These are phyloP conservation scores for Pestalotiopsis sp. DNA, from an alignment of 2,329 filamentous ascomycete genomes.

Conservation along the genomic window DNA sequence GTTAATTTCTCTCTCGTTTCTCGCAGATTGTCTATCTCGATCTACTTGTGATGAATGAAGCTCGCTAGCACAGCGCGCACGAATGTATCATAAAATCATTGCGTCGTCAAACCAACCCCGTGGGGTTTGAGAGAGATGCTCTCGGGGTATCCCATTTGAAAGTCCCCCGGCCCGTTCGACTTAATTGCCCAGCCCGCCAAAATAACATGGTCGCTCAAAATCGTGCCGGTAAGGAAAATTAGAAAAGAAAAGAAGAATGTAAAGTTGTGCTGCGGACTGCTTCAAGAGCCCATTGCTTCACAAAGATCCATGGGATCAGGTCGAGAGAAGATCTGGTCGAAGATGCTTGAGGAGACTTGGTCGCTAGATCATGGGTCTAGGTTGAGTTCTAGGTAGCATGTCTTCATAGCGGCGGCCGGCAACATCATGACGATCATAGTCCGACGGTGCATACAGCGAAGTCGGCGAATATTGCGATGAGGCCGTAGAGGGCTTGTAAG, in stretches of 20 bases:
- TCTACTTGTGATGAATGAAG: neutral
- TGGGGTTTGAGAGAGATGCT: neutral
- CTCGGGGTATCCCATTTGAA: neutral
- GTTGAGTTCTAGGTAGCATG: conserved; percentile 15
- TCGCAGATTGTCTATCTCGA: neutral
- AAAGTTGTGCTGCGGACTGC: neutral
- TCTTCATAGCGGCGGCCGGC: conserved; percentile 15
- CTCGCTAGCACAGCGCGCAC: conserved; percentile 6
- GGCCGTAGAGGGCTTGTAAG: neutral
- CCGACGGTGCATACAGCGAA: neutral
- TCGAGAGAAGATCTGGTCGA: neutral
- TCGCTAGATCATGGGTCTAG: conserved; percentile 11
- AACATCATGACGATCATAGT: conserved; percentile 7
- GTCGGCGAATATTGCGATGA: conserved; percentile 11
- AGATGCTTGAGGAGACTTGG: neutral
- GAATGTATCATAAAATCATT: conserved; percentile 8
- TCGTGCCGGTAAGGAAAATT: neutral
- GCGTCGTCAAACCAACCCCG: neutral
- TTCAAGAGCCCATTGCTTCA: neutral
- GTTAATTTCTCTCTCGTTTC: neutral
- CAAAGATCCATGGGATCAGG: neutral
- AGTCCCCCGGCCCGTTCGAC: neutral
- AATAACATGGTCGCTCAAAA: neutral
- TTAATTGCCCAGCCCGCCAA: conserved; percentile 1
- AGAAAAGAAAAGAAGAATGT: neutral